Evolutionary conservation across 805 yeast species (phyloP), one percentile per base, ranked within the genome.

Genomic region (Wickerhamomyces queroliae): DNA sequence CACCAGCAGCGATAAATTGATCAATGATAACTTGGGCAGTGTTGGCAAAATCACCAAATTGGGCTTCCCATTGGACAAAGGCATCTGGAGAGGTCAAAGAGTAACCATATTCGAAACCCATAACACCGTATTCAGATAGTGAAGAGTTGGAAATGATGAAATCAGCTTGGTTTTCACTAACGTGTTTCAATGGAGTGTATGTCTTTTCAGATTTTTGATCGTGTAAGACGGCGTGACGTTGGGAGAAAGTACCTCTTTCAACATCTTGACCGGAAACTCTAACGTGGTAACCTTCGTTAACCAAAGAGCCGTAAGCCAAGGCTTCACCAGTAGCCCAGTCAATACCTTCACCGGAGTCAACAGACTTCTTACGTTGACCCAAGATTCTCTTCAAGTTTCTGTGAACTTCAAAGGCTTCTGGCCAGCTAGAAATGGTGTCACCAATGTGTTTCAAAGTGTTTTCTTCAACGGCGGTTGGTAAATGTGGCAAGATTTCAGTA

Each of bases 271-370:
- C 99, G 35, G 96, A 86, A 37, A 93, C 84, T 74, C 99, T 86
- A 44, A 93, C 95, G 56, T 91, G 95, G 70, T 83, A 84, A 49
- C 99, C 99, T 69, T 93, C 99, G 58, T 80, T 63, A 39, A 82
- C 83, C 52, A 93, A 74, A 37, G 97, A 79, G 59, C 98, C 99
- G 57, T 83, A 91, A 16, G 99, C 99, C 55, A 93, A 79, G 35
- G 98, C 98, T 72, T 93, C 99, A 78, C 96, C 99, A 43, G 99
- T 93, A 35, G 99, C 83, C 99, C 98, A 93, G 67, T 93, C 99
- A 50, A 93, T 88, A 59, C 91, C 95, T 66, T 84, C 88, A 59
- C 99, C 99, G 16, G 78, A 63, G 52, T 87, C 93, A 43, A 82
- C 75, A 34, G 95, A 64, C 73, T 93, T 93, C 66, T 83, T 76